phyloP scores from a whole-genome alignment of 768 basidiomycete species.

The Boletus reticuloceps region DNA sequence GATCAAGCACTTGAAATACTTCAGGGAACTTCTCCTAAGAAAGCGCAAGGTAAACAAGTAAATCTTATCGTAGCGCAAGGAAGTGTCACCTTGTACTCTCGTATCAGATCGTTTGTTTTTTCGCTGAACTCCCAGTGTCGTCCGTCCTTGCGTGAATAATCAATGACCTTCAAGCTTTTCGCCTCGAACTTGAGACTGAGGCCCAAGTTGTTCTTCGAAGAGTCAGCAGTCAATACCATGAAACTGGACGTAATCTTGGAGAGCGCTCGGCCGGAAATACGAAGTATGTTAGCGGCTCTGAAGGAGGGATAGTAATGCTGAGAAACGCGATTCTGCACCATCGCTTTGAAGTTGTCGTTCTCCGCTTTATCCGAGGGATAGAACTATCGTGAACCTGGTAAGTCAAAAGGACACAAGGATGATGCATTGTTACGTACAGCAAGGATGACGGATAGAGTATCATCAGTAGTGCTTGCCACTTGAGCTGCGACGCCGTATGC shows the following conservation, averaged over 20 bases:
- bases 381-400: conserved; percentile 49
- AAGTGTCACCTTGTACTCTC: conserved; percentile 70
- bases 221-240: conserved; percentile 77
- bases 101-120: conserved; percentile 75
- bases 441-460: conserved; percentile 74
- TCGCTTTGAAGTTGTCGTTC: conserved; percentile 69
- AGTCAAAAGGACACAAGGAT: background rate
- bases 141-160: conserved; percentile 84
- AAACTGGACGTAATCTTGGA: conserved; percentile 93
- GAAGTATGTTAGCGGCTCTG: conserved; percentile 69
- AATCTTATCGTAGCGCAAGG: background rate
- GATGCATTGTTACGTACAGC: conserved; percentile 53
- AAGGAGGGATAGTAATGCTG: conserved; percentile 77
- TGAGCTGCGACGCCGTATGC: conserved; percentile 96
- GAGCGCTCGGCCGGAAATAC: conserved; percentile 74
- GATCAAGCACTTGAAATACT: conserved; percentile 70
- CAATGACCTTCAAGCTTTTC: conserved; percentile 89
- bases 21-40: conserved; percentile 76
- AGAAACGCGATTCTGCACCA: conserved; percentile 51
- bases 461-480: conserved; percentile 69
- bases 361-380: conserved; percentile 83
- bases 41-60: background rate
- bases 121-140: conserved; percentile 93
- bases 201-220: conserved; percentile 84
- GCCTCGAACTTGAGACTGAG: conserved; percentile 95